Evolutionary conservation across 2,329 filamentous ascomycete species (phyloP), one percentile per base, ranked within the genome.

Genomic region (Coniochaeta sp.): DNA sequence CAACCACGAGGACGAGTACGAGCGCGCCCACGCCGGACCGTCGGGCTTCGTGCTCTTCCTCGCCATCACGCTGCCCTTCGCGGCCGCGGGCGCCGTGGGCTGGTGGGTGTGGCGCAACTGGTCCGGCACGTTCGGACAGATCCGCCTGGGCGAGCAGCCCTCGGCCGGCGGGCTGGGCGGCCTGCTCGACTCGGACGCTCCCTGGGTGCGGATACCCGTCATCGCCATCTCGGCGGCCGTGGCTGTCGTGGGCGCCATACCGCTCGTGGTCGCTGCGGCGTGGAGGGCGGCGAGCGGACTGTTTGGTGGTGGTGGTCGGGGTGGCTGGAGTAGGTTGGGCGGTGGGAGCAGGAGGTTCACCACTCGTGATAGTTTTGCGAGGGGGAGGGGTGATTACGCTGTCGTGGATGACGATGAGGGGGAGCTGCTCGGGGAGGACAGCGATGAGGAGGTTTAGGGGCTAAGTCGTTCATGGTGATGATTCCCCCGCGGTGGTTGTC

Each of bases 341-440:
- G 75, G 75, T n/a, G 81, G 83, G 3, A 82, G 83, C 38, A 75
- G 89, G 62, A 86, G 88, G 60, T 99, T 96, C 72, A 95, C 92
- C 17, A 96, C 90, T 57, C 81, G 96, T 62, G 90, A 90, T 69
- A 93, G 90, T 63, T 99, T 99, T 75, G 89, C 92, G 6, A 84
- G 92, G 60, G 89, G 91, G 1, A 84, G 90, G 60, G 88, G 89
- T n/a, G 91, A 96, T 73, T 98, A 98, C 73, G 85, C 88, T 17
- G 83, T 89, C 68, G 91, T 96, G 58, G 92, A 96, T 68, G 90
- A 95, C 58, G 95, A 98, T 71, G 95, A 98, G 72, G 93, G 93
- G 57, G 93, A 98, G 78, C 77, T 99, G 66, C 77, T 99, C 38
- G 95, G 95, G 0, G 93, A 97, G 66, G 93, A 96, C 62, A 92